Evolutionary conservation across 768 basidiomycete species (phyloP), one percentile per base, ranked within the genome.

Genomic region (Dioszegia crocea): DNA sequence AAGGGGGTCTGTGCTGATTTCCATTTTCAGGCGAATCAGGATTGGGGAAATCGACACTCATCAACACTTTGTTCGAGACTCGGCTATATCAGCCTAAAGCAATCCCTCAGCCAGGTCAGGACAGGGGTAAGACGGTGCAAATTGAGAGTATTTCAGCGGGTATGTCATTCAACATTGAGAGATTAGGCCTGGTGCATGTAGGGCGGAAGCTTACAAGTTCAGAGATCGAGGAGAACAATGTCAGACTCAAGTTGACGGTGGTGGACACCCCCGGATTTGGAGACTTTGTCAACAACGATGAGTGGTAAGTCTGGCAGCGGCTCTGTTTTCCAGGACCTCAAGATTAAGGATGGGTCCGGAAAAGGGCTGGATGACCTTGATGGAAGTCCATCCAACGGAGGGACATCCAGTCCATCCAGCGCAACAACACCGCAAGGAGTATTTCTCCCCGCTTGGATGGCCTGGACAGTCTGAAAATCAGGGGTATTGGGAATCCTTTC

Each of bases 141-240:
- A 97, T 99, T 76, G 92, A 98, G 82, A 94, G 91, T 78, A 98
- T 97, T 74, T 91, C 89, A 65, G 96, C 96, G 65, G 94, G 94
- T 94, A 72, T 68, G 83, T 82, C 64, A n/a, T n/a, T n/a, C n/a
- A 19, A 33, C 8, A 33, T 49, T 33, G 14, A 12, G 14, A 33
- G 19, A 4, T 8, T 29, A 2, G 33, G 36, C 6, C 5, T 39
- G 11, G 33, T 8, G 51, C n/a, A 6, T 45, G 16, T 29, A 23
- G 31, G 23, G 11, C 4, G 24, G 16, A 31, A 33, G 48, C 46
- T 51, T 14, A 46, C 16, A 16, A 14, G 67, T 75, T 61, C 78
- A 96, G 96, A 99, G 76, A 98, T 99, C 73, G 94, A 98, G 81
- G 96, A 99, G 81, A 94, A 88, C 60, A 94, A 93, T 59, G 96